Percentiles rank a stretch among this genome's conserved stretches.
These are phyloP conservation scores for Quercus phellos DNA, from an alignment of 331 rosid species.

Conservation along the genomic window DNA sequence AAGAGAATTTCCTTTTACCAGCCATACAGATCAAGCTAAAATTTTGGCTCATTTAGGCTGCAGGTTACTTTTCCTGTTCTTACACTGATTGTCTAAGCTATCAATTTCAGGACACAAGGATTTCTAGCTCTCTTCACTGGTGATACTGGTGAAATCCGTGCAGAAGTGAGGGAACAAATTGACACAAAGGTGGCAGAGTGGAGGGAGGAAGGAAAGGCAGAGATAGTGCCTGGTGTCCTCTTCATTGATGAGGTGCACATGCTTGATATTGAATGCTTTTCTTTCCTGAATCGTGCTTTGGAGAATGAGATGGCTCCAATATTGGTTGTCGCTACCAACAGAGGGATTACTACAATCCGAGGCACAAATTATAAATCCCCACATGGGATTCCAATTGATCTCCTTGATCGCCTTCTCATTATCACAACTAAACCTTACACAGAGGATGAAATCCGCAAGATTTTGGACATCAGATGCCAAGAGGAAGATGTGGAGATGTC, in stretches of 20 bases:
- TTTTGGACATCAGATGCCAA: slow-evolving; percentile 81
- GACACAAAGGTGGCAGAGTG: slow-evolving; percentile 99
- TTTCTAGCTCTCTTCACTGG: slow-evolving; percentile 97
- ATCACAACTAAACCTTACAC: slow-evolving; percentile 88
- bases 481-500: slow-evolving; percentile 99
- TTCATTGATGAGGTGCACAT: slow-evolving; percentile 98
- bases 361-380: slow-evolving; percentile 97
- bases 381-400: slow-evolving; percentile 91
- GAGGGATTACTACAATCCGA: slow-evolving; percentile 90
- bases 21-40: background rate
- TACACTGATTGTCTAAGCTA: slow-evolving; percentile 16
- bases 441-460: slow-evolving; percentile 72
- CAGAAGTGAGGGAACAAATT: slow-evolving; percentile 98
- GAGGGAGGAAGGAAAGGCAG: slow-evolving; percentile 99
- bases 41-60: background rate
- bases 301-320: slow-evolving; percentile 99
- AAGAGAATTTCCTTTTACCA: background rate
- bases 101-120: slow-evolving; percentile 81
- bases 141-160: slow-evolving; percentile 96
- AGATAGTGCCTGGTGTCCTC: slow-evolving; percentile 94
- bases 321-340: slow-evolving; percentile 88
- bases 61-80: background rate
- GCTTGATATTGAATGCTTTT: slow-evolving; percentile 98
- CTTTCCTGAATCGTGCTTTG: slow-evolving; percentile 89
- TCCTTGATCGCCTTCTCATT: slow-evolving; percentile 87